phyloP scores from a whole-genome alignment of 2,329 filamentous ascomycete species.

The Nothopassalora personata region DNA sequence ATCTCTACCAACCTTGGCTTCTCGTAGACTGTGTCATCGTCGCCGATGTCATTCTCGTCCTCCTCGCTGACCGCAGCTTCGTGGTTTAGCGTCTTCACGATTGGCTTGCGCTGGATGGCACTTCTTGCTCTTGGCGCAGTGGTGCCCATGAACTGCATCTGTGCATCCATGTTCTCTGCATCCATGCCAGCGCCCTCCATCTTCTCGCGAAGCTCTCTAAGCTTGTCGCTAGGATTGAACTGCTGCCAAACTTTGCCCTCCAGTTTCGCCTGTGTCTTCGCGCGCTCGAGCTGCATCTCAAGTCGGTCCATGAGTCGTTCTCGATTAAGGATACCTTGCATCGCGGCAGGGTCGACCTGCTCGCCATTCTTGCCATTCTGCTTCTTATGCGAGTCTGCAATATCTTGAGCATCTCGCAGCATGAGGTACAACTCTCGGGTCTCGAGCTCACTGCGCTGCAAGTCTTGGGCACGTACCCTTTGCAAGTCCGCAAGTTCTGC shows the following conservation, averaged over 20 bases:
- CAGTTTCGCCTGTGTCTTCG: slow-evolving; percentile 96
- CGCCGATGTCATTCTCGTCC: slow-evolving; percentile 35
- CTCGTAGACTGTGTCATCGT: slow-evolving; percentile 64
- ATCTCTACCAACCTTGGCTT: slow-evolving; percentile 76
- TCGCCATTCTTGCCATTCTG: slow-evolving; percentile 50
- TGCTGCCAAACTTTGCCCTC: slow-evolving; percentile 87
- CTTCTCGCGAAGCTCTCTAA: slow-evolving; percentile 85
- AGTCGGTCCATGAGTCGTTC: slow-evolving; percentile 88
- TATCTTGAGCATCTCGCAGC: slow-evolving; percentile 94
- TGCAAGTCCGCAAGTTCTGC: slow-evolving; percentile 84
- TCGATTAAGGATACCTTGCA: slow-evolving; percentile 89
- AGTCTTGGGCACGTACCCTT: slow-evolving; percentile 77
- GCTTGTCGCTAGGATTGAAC: slow-evolving; percentile 79
- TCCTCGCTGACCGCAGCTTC: slow-evolving; percentile 27
- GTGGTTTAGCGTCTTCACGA: slow-evolving; percentile 24
- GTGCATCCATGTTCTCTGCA: slow-evolving; percentile 39
- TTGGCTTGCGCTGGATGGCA: slow-evolving; percentile 34
- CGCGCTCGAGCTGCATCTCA: slow-evolving; percentile 90
- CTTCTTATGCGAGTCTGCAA: slow-evolving; percentile 81
- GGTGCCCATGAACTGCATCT: slow-evolving; percentile 62
- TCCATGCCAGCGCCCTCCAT: slow-evolving; percentile 66
- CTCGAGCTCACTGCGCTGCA: slow-evolving; percentile 91
- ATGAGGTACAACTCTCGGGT: slow-evolving; percentile 96
- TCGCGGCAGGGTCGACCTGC: slow-evolving; percentile 65
- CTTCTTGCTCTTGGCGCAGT: slow-evolving; percentile 36